phyloP scores from a whole-genome alignment of 2,329 filamentous ascomycete species.

The Calonectria pteridis region DNA sequence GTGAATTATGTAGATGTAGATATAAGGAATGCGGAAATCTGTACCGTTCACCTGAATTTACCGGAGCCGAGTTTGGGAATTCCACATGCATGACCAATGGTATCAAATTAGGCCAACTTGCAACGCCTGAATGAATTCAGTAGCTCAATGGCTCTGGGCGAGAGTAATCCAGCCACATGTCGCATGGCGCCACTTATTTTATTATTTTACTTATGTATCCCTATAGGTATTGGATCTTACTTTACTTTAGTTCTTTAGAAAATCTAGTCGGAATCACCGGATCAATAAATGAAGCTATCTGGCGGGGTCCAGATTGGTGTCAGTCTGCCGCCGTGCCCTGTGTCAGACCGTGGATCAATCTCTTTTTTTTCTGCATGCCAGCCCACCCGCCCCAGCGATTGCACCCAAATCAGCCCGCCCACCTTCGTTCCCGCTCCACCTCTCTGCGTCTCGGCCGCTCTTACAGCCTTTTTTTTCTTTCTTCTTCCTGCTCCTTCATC shows the following conservation, averaged over 20 bases:
- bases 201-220: too few relatives aligned
- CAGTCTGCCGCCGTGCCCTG: not conserved
- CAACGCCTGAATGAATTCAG: too few relatives aligned
- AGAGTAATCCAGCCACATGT: too few relatives aligned
- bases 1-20: not conserved
- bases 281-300: not conserved
- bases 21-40: not conserved
- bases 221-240: too few relatives aligned
- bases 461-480: conserved; percentile 21
- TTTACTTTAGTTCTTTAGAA: too few relatives aligned
- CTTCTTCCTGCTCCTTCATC: conserved; percentile 16
- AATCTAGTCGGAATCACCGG: too few relatives aligned
- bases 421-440: conserved; percentile 24
- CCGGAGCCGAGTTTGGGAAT: not conserved
- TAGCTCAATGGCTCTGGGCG: too few relatives aligned
- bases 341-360: not conserved
- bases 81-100: not conserved
- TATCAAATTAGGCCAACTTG: not conserved
- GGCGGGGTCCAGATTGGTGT: not conserved
- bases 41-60: not conserved
- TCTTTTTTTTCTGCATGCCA: conserved; percentile 10
- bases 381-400: conserved; percentile 4
- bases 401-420: not conserved
- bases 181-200: too few relatives aligned
- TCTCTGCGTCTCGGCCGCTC: conserved; percentile 18